Evolutionary conservation across 129 eudicot species (phyloP), one percentile per base, ranked within the genome.

Genomic region (Dittrichia graveolens): DNA sequence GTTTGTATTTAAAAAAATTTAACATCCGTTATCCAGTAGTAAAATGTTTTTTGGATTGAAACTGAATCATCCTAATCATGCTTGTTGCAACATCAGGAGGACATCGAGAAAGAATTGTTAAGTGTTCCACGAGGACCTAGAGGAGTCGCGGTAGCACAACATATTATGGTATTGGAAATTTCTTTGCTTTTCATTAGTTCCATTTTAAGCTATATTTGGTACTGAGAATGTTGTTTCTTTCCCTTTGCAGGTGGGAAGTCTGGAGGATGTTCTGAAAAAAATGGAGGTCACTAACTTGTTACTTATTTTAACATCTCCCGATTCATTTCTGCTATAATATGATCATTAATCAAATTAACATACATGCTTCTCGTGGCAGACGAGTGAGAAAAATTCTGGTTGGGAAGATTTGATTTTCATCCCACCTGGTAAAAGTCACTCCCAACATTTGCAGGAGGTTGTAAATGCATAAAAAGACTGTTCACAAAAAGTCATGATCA

Each of bases 381-480:
- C 62, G 72, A 90, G 84, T 74, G 89, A 81, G 58, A 90, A 77
- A 85, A 90, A 84, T 67, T 85, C 96, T 0, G 99, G 90, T 49
- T 90, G 99, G 99, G 99, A 88, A 79, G 99, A 94, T 80, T 63
- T 94, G 73, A 83, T 94, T 11, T 94, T 94, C 73, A 83, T 94
- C 67, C 99, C 99, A 3, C 99, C 99, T 24, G 99, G 99, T 78
- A 94, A 90, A 94, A 90, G 93, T 82, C 91, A 83, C 73, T 88
- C 97, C 40, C 91, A 86, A 71, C 99, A 94, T 82, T 76, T 94
- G 68, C 85, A 86, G 79, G 97, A 90, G 73, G 85, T 94, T 37
- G 80, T 82, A 39, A 83, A 85, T 34, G 79, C 84, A 35, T 91
- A 71, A 85, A 13, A 44, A 71, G 45, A 14, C 18, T 44, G 6